phyloP scores from a whole-genome alignment of 257 asterid species.

The Nicotiana attenuata region DNA sequence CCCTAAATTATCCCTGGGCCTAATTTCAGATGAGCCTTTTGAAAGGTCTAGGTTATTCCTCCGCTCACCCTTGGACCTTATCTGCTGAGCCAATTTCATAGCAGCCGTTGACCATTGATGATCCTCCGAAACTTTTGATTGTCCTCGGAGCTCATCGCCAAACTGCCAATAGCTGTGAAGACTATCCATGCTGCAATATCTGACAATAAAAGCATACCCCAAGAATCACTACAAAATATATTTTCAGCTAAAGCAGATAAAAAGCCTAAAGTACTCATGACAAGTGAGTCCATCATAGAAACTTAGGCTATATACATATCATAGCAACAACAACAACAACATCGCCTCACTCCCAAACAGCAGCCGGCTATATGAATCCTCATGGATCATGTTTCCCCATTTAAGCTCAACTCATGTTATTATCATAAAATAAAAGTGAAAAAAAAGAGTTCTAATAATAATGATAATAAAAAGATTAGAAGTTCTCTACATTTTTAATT shows the following conservation, averaged over 20 bases:
- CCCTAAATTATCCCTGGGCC: constrained; percentile 52
- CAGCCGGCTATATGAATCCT: too few species aligned
- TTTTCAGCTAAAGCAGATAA: background rate
- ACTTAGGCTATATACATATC: too few species aligned
- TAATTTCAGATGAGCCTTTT: constrained; percentile 51
- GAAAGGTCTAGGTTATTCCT: constrained; percentile 74
- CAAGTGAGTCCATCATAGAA: background rate
- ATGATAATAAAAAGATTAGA: too few species aligned
- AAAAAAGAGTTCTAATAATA: too few species aligned
- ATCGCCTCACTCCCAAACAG: too few species aligned
- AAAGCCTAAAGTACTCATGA: background rate
- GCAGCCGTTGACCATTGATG: constrained; percentile 81
- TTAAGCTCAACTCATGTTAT: too few species aligned
- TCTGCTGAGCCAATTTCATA: constrained; percentile 76
- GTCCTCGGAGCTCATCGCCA: constrained; percentile 91
- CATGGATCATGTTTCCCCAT: too few species aligned
- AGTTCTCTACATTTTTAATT: too few species aligned
- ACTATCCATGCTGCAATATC: constrained; percentile 51
- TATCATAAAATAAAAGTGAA: too few species aligned
- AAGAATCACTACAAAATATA: background rate
- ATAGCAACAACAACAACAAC: too few species aligned
- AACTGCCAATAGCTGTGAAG: constrained; percentile 75
- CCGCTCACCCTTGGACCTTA: constrained; percentile 63
- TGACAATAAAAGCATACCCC: constrained; percentile 8
- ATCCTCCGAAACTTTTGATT: constrained; percentile 72